Percentiles rank a stretch among this genome's conserved stretches.
Evolutionary conservation across 495 filamentous ascomycete species (phyloP).

Genomic region (Bathelium albidoporum): DNA sequence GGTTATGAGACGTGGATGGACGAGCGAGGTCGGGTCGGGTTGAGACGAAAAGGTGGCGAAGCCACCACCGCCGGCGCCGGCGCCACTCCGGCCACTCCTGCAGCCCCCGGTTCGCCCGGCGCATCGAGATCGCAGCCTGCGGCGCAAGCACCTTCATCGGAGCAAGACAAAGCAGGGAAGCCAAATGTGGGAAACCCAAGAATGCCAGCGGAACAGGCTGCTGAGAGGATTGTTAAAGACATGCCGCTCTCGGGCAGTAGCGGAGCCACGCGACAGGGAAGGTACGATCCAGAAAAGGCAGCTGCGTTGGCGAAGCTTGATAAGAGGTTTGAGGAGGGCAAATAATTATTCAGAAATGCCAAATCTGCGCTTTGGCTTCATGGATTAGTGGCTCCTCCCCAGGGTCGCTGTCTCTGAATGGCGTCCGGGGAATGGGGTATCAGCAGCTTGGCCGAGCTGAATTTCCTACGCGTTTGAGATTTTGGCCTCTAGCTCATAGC

Average conservation of each 20-base stretch:
- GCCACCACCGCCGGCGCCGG: background rate
- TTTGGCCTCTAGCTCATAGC: no score
- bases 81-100: no score
- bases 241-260: conserved; percentile 21
- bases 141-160: background rate
- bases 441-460: no score
- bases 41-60: conserved; percentile 21
- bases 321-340: conserved; percentile 25
- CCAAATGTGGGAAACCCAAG: conserved; percentile 13
- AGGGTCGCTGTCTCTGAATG: no score
- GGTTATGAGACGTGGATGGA: conserved; percentile 36
- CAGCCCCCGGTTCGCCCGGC: background rate
- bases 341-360: no score
- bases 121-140: conserved; percentile 1
- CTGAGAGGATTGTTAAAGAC: conserved; percentile 26
- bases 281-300: conserved; percentile 22
- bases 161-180: conserved; percentile 18
- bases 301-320: conserved; percentile 28
- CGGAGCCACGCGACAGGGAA: conserved; percentile 8
- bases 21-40: conserved; percentile 26
- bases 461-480: no score
- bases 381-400: no score
- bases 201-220: conserved; percentile 19
- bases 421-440: no score
- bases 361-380: no score